Evolutionary conservation across 2,329 filamentous ascomycete genomes (phyloP).

Genomic region (Capronia coronata): DNA sequence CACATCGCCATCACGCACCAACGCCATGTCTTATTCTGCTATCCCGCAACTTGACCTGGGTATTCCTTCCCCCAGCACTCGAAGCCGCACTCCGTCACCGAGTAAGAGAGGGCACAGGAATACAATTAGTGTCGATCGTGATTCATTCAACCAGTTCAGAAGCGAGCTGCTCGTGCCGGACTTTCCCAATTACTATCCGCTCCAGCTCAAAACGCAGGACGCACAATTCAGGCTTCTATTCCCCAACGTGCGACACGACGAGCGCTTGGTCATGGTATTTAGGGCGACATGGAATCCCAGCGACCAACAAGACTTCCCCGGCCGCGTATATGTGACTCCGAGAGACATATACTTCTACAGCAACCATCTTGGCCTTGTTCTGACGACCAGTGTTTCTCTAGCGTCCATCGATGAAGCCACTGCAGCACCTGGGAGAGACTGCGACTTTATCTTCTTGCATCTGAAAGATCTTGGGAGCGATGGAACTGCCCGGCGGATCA

Average conservation of each 20-base stretch:
- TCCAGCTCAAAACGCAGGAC: constrained; percentile 76
- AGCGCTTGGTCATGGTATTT: constrained; percentile 87
- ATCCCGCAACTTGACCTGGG: constrained; percentile 20
- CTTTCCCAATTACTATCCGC: constrained; percentile 70
- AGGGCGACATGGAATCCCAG: constrained; percentile 80
- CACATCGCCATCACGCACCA: constrained; percentile 8
- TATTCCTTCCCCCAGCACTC: constrained; percentile 25
- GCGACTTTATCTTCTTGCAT: constrained; percentile 87
- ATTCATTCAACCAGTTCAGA: constrained; percentile 34
- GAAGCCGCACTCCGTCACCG: constrained; percentile 28
- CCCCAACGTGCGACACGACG: constrained; percentile 66
- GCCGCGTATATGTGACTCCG: constrained; percentile 80
- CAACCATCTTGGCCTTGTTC: constrained; percentile 82
- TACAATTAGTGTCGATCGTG: constrained; percentile 50
- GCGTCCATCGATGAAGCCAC: constrained; percentile 80
- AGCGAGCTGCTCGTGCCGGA: constrained; percentile 35
- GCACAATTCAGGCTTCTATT: constrained; percentile 91
- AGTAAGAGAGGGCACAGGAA: constrained; percentile 45
- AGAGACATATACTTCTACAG: constrained; percentile 94
- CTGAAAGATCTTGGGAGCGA: constrained; percentile 58
- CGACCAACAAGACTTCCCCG: constrained; percentile 69
- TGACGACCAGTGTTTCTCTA: constrained; percentile 71
- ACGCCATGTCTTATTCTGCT: constrained; percentile 14
- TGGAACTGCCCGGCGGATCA: constrained; percentile 64
- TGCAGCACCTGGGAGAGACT: constrained; percentile 79